A percentile compares a stretch with the other conserved stretches of the same genome.
Evolutionary conservation across 192 early-diverging fungal species (phyloP).

Genomic region (Coemansia sp.): DNA sequence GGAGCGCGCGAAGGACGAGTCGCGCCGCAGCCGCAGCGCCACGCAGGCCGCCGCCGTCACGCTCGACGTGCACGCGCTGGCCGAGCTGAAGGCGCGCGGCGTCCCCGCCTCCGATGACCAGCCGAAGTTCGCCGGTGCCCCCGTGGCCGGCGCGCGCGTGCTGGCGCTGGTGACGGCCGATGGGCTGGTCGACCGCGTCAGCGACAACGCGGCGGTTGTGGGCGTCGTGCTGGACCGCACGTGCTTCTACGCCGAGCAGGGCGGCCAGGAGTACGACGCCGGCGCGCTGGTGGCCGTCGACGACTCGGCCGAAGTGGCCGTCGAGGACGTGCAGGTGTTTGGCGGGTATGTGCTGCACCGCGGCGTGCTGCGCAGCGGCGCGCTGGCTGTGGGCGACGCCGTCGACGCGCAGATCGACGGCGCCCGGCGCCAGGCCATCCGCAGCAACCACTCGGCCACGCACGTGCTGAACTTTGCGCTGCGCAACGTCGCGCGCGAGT

Average conservation of each 20-base stretch:
- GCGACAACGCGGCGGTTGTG: constrained; percentile 51
- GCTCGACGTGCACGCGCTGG: constrained; percentile 91
- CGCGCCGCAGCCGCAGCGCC: constrained; percentile 59
- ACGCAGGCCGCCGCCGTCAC: constrained; percentile 61
- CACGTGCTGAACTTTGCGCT: constrained; percentile 96
- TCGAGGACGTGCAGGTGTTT: constrained; percentile 90
- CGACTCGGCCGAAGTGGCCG: constrained; percentile 79
- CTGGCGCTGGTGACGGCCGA: constrained; percentile 69
- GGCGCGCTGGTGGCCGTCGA: constrained; percentile 84
- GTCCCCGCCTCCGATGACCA: constrained; percentile 83
- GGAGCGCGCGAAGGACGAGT: constrained; percentile 72
- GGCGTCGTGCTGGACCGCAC: constrained; percentile 93
- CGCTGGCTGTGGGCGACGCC: constrained; percentile 62
- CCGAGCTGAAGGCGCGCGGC: constrained; percentile 72
- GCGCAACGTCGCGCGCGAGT: constrained; percentile 66
- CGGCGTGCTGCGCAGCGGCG: constrained; percentile 90
- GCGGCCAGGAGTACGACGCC: constrained; percentile 93
- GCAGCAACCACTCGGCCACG: constrained; percentile 96
- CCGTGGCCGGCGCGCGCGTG: constrained; percentile 65
- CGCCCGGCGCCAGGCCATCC: constrained; percentile 80
- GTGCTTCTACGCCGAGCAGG: constrained; percentile 97
- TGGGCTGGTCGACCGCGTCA: constrained; percentile 14
- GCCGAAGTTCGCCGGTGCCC: constrained; percentile 75
- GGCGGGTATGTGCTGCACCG: constrained; percentile 96
- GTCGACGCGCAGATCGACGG: constrained; percentile 86